These are phyloP conservation scores for Venturiaceae sp. DNA, from an alignment of 2,329 filamentous ascomycete species.

Conservation along the genomic window DNA sequence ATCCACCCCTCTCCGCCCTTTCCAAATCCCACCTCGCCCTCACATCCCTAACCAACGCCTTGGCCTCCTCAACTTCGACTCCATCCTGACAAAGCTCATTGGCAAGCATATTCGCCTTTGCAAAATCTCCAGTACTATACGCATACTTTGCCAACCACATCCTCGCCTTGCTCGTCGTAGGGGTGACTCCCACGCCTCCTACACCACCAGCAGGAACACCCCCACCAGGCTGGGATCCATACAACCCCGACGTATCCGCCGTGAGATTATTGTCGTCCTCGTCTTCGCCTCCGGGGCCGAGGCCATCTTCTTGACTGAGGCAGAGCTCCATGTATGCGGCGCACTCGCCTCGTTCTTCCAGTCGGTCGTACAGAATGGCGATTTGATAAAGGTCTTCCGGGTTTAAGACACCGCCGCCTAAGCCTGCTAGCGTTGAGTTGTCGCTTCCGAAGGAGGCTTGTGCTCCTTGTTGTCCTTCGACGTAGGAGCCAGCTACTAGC, in stretches of 20 bases:
- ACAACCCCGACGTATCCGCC: slow-evolving; percentile 14
- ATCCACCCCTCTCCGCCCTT: not conserved
- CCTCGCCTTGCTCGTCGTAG: slow-evolving; percentile 82
- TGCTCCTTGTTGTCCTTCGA: slow-evolving; percentile 50
- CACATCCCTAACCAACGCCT: slow-evolving; percentile 81
- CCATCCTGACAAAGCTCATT: slow-evolving; percentile 93
- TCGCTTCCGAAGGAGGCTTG: slow-evolving; percentile 36
- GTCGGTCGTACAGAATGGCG: slow-evolving; percentile 74
- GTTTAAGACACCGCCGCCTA: slow-evolving; percentile 56
- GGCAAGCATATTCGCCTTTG: slow-evolving; percentile 68
- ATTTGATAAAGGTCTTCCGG: slow-evolving; percentile 88
- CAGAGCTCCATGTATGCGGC: slow-evolving; percentile 94
- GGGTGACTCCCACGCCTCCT: slow-evolving; percentile 79
- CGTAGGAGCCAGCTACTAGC: slow-evolving; percentile 77
- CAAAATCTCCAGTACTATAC: slow-evolving; percentile 65
- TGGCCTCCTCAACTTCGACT: slow-evolving; percentile 93
- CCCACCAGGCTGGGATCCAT: slow-evolving; percentile 22
- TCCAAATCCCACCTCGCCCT: slow-evolving; percentile 58
- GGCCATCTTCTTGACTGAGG: slow-evolving; percentile 79
- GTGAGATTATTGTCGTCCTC: slow-evolving; percentile 23
- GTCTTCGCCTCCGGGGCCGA: slow-evolving; percentile 18
- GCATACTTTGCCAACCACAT: slow-evolving; percentile 87
- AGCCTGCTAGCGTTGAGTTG: slow-evolving; percentile 28
- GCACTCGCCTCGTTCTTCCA: slow-evolving; percentile 69
- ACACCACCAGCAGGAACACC: slow-evolving; percentile 48